A percentile compares a stretch with the other conserved stretches of the same genome.
phyloP scores from a whole-genome alignment of 1,284 basidiomycete species.

The Fomitopsis schrenkii region DNA sequence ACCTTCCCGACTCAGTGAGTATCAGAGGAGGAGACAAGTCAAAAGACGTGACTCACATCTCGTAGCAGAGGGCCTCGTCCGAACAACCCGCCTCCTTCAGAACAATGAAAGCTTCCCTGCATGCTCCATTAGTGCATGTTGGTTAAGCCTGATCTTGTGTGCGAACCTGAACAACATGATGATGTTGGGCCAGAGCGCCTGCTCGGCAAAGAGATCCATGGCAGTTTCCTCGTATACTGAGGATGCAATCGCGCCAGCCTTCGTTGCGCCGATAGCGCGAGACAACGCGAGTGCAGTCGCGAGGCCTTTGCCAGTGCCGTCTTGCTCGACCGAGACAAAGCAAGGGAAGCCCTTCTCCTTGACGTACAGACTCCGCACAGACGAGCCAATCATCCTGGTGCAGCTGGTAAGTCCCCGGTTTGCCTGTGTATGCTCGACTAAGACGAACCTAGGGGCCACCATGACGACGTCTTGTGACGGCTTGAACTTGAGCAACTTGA shows the following conservation, averaged over 20 bases:
- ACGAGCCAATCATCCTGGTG: constrained; percentile 59
- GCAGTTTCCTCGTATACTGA: constrained; percentile 62
- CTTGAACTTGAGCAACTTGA: constrained; percentile 51
- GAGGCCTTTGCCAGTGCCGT: constrained; percentile 49
- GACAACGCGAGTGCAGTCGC: constrained; percentile 49
- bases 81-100: constrained; percentile 65
- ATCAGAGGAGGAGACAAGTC: not conserved
- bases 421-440: not conserved
- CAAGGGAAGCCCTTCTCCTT: constrained; percentile 63
- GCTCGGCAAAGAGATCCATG: constrained; percentile 65
- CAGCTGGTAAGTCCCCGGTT: not conserved
- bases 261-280: constrained; percentile 57
- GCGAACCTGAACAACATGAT: constrained; percentile 56
- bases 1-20: constrained; percentile 34
- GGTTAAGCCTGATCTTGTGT: not conserved
- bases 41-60: constrained; percentile 40
- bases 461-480: constrained; percentile 58
- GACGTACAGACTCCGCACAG: constrained; percentile 56
- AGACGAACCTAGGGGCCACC: constrained; percentile 54
- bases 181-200: constrained; percentile 65
- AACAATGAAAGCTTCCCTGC: constrained; percentile 57
- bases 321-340: constrained; percentile 62
- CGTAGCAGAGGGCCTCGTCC: constrained; percentile 63
- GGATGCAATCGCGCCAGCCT: constrained; percentile 61
- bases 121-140: not conserved